These are phyloP conservation scores for Gossypium schwendimanii DNA, from an alignment of 441 rosid species.

Conservation along the genomic window DNA sequence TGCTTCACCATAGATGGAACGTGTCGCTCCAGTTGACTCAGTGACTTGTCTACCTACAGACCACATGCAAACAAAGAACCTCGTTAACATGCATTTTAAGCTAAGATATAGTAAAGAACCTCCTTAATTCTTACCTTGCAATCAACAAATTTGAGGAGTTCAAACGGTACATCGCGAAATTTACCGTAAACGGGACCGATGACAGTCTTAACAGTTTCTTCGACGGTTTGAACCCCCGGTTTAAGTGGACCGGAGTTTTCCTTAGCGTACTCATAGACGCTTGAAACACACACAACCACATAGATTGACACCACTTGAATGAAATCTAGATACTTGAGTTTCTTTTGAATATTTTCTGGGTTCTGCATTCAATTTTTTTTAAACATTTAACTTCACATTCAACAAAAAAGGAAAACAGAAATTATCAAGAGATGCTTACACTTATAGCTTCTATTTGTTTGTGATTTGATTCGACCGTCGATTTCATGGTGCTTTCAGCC, in stretches of 20 bases:
- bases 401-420: neutral
- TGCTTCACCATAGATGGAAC: constrained; percentile 48
- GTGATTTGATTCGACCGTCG: constrained; percentile 35
- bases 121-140: constrained; percentile 31
- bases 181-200: constrained; percentile 42
- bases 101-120: neutral
- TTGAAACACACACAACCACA: constrained; percentile 26
- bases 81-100: neutral
- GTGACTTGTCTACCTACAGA: constrained; percentile 41
- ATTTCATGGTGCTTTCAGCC: constrained; percentile 16
- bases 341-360: constrained; percentile 18
- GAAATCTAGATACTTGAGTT: constrained; percentile 47
- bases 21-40: constrained; percentile 34
- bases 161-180: constrained; percentile 38
- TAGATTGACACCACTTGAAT: constrained; percentile 37
- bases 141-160: constrained; percentile 47
- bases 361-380: neutral
- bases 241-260: constrained; percentile 51
- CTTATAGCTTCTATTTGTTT: constrained; percentile 25
- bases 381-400: neutral
- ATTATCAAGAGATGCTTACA: constrained; percentile 11
- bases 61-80: constrained; percentile 1
- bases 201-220: constrained; percentile 39
- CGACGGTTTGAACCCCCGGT: constrained; percentile 47
- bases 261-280: constrained; percentile 45